Percentiles rank a stretch among this genome's conserved stretches.
Conservation (phyloP, 2,329 filamentous ascomycete species). For the Colletotrichum eleusines region DNA sequence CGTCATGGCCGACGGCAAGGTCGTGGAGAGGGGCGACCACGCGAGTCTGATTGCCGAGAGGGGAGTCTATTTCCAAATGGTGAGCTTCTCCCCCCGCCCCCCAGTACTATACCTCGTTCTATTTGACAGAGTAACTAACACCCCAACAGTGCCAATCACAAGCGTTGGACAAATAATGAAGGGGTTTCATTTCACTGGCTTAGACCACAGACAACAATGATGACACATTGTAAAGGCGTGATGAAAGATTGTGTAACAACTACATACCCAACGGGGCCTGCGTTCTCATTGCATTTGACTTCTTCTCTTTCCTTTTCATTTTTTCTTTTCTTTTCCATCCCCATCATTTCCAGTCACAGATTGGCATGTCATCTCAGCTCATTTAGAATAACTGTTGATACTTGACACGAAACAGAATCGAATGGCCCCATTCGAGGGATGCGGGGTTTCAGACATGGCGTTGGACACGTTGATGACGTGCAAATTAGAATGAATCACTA, state of each 20-base stretch:
- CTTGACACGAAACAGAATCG: not conserved
- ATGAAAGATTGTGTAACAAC: conserved; percentile 22
- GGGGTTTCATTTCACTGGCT: not conserved
- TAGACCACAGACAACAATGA: not conserved
- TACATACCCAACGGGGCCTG: conserved; percentile 10
- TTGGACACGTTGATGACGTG: not conserved
- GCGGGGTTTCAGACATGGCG: not conserved
- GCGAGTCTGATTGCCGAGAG: conserved; percentile 31
- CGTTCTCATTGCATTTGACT: not conserved
- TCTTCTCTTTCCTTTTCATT: not conserved
- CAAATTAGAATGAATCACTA: rapidly evolving
- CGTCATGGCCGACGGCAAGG: conserved; percentile 55
- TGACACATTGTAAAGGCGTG: conserved; percentile 9
- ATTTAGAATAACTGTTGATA: conserved; percentile 17
- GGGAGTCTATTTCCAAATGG: conserved; percentile 40
- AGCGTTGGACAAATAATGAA: conserved; percentile 36
- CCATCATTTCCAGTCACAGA: not conserved
- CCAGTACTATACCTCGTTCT: not conserved
- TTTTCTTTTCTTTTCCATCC: not conserved
- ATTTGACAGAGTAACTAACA: not conserved
- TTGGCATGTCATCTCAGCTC: conserved; percentile 7
- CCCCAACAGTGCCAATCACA: conserved; percentile 37
- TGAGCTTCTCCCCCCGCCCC: conserved; percentile 2
- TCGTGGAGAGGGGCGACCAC: conserved; percentile 51
- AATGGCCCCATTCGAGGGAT: not conserved